These are phyloP conservation scores for Hypoxylon sp. DNA, from an alignment of 2,329 filamentous ascomycete species.

Conservation along the genomic window DNA sequence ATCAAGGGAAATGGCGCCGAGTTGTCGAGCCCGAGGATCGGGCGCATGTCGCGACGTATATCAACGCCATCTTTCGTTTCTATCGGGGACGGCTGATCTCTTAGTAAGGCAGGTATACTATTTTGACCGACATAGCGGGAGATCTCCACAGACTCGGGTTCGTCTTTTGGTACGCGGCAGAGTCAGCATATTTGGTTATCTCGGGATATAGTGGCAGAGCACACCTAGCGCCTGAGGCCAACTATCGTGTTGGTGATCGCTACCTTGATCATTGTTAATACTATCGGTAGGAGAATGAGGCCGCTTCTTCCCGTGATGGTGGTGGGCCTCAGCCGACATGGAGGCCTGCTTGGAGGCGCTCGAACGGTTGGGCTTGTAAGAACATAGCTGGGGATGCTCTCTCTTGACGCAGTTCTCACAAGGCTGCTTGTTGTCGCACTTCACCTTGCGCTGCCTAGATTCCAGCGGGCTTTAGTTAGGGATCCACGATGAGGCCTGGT, in stretches of 20 bases:
- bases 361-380: slow-evolving; percentile 69
- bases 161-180: slow-evolving; percentile 48
- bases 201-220: slow-evolving; percentile 16
- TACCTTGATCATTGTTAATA: slow-evolving; percentile 48
- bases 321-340: slow-evolving; percentile 37
- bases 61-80: slow-evolving; percentile 62
- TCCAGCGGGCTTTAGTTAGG: slow-evolving; percentile 26
- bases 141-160: slow-evolving; percentile 61
- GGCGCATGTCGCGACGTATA: slow-evolving; percentile 70
- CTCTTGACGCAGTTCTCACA: slow-evolving; percentile 74
- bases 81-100: slow-evolving; percentile 65
- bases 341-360: slow-evolving; percentile 48
- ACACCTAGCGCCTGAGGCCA: slow-evolving; percentile 47
- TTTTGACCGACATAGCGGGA: slow-evolving; percentile 72
- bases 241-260: slow-evolving; percentile 46
- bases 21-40: slow-evolving; percentile 70
- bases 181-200: slow-evolving; percentile 23
- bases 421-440: slow-evolving; percentile 73
- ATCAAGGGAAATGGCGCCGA: slow-evolving; percentile 73
- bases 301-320: slow-evolving; percentile 50
- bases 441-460: slow-evolving; percentile 68
- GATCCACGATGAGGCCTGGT: neutral
- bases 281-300: slow-evolving; percentile 54
- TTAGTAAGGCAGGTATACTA: slow-evolving; percentile 70
- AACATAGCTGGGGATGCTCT: slow-evolving; percentile 70